Evolutionary conservation across 129 eudicot genomes (phyloP).

Genomic region (Pulicaria dysenterica): DNA sequence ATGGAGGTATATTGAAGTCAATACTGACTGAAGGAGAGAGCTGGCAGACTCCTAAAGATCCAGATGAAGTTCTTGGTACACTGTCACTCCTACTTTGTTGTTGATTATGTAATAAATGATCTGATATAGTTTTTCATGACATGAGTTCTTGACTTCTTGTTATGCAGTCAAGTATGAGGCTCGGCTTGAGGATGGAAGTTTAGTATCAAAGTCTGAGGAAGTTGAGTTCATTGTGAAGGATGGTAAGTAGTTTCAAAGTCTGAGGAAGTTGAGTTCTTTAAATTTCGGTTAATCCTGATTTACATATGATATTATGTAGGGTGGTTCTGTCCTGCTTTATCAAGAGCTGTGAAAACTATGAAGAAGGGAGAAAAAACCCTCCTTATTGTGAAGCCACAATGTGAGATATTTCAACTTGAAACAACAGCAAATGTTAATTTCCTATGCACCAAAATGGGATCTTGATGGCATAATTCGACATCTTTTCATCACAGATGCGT

Average conservation of each 20-base stretch:
- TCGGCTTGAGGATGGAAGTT: conserved; percentile 56
- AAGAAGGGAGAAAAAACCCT: conserved; percentile 68
- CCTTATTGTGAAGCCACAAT: conserved; percentile 40
- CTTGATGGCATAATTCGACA: conserved; percentile 5
- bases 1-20: conserved; percentile 71
- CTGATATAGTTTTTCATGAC: not conserved
- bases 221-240: conserved; percentile 50
- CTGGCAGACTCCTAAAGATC: conserved; percentile 73
- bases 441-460: not conserved
- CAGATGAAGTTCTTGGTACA: conserved; percentile 68
- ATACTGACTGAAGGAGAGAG: conserved; percentile 68
- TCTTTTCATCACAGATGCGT: conserved; percentile 28
- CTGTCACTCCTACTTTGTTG: conserved; percentile 3
- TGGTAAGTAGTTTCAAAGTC: conserved; percentile 40
- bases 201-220: conserved; percentile 51
- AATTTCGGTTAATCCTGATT: not conserved
- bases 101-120: not conserved
- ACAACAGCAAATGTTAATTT: not conserved
- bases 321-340: conserved; percentile 71
- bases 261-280: conserved; percentile 45
- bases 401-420: conserved; percentile 27
- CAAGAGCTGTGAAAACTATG: conserved; percentile 79
- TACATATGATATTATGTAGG: conserved; percentile 33
- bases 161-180: conserved; percentile 65
- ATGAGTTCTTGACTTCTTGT: not conserved